phyloP scores from a whole-genome alignment of 2,329 filamentous ascomycete genomes.

The Xylaria polymorpha region DNA sequence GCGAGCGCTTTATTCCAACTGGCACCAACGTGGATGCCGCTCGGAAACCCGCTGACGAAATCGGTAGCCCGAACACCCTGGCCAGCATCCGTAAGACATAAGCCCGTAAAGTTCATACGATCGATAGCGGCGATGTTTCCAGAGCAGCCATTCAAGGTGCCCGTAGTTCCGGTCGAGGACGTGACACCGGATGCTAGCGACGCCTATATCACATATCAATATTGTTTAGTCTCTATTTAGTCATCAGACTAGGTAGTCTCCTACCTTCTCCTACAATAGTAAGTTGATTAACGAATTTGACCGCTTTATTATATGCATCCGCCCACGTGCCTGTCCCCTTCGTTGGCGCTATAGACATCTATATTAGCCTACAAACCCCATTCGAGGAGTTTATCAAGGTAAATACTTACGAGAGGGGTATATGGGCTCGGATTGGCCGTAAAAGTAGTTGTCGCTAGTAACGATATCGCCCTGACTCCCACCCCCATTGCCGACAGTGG shows the following conservation, averaged over 20 bases:
- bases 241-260: slow-evolving; percentile 3
- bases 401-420: slow-evolving; percentile 62
- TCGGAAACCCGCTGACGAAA: slow-evolving; percentile 59
- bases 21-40: slow-evolving; percentile 71
- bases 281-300: slow-evolving; percentile 75
- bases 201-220: slow-evolving; percentile 57
- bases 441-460: slow-evolving; percentile 59
- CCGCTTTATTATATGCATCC: slow-evolving; percentile 73
- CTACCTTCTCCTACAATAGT: slow-evolving; percentile 79
- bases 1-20: slow-evolving; percentile 71
- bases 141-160: slow-evolving; percentile 56
- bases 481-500: slow-evolving; percentile 18
- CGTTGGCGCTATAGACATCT: slow-evolving; percentile 57
- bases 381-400: neutral
- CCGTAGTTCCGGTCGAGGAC: slow-evolving; percentile 54
- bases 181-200: slow-evolving; percentile 78
- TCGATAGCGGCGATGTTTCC: slow-evolving; percentile 58
- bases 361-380: slow-evolving; percentile 21
- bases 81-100: slow-evolving; percentile 55
- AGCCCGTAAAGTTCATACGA: slow-evolving; percentile 56
- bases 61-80: slow-evolving; percentile 55
- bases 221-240: neutral
- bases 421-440: slow-evolving; percentile 62
- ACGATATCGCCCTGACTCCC: slow-evolving; percentile 46
- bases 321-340: slow-evolving; percentile 74